A percentile compares a stretch with the other conserved stretches of the same genome.
Conservation (phyloP, 2,329 filamentous ascomycete genomes). For the Sporothrix globosa region DNA sequence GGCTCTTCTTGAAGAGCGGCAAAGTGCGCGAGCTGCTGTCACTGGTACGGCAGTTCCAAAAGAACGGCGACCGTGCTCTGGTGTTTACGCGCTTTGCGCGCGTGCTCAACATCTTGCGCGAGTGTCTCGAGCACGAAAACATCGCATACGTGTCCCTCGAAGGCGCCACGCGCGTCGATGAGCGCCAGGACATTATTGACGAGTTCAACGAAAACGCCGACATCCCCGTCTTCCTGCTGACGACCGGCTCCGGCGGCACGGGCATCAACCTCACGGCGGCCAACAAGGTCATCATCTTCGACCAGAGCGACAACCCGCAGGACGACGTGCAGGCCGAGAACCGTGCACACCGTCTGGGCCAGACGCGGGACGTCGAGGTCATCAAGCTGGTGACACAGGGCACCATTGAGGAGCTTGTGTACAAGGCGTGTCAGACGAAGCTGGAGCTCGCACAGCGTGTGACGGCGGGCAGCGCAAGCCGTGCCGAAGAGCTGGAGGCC, state of each 20-base stretch:
- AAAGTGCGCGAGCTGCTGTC: conserved; percentile 83
- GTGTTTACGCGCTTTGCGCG: conserved; percentile 94
- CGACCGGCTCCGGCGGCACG: conserved; percentile 92
- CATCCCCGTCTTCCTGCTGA: conserved; percentile 90
- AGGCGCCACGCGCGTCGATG: conserved; percentile 77
- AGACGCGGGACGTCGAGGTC: conserved; percentile 88
- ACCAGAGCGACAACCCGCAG: conserved; percentile 96
- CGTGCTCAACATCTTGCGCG: conserved; percentile 85
- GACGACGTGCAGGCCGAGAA: conserved; percentile 99
- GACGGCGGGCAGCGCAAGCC: conserved; percentile 41
- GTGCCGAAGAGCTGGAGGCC: conserved; percentile 42
- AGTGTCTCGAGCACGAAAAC: conserved; percentile 72
- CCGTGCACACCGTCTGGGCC: conserved; percentile 90
- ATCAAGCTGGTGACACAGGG: conserved; percentile 77
- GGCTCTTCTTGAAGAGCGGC: conserved; percentile 66
- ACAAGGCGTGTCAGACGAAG: conserved; percentile 89
- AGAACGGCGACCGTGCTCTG: conserved; percentile 81
- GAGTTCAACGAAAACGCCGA: conserved; percentile 74
- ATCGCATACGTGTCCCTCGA: conserved; percentile 86
- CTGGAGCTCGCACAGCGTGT: conserved; percentile 76
- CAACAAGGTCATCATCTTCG: conserved; percentile 97
- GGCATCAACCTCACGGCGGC: conserved; percentile 94
- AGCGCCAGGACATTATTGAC: conserved; percentile 86
- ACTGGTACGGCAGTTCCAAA: conserved; percentile 71
- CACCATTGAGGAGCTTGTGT: conserved; percentile 92